Evolutionary conservation across 2,329 filamentous ascomycete genomes (phyloP).

Genomic region (Colletotrichum sp.): DNA sequence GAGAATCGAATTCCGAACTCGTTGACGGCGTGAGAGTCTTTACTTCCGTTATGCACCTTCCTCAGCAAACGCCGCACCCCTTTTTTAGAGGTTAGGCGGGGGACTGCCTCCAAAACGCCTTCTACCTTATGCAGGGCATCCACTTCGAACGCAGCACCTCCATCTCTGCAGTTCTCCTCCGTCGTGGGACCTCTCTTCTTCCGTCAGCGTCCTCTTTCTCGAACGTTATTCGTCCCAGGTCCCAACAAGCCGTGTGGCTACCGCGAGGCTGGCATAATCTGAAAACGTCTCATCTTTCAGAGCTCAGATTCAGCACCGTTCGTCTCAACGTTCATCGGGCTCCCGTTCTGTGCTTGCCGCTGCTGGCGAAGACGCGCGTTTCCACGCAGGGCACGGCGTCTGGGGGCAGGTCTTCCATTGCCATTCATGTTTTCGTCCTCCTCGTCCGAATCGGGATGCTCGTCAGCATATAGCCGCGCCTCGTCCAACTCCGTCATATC

Average conservation of each 20-base stretch:
- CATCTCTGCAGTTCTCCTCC: neutral
- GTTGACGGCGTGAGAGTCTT: conserved; percentile 12
- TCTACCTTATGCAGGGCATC: conserved; percentile 21
- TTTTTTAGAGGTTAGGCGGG: conserved; percentile 1
- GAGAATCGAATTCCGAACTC: conserved; percentile 8
- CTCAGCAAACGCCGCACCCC: conserved; percentile 7
- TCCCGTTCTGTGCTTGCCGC: conserved; percentile 56
- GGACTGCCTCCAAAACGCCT: conserved; percentile 16
- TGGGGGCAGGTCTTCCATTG: conserved; percentile 44
- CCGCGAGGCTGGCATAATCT: neutral
- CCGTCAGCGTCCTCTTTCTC: neutral
- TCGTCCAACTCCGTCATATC: conserved; percentile 88
- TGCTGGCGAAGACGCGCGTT: conserved; percentile 44
- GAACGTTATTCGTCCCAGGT: neutral
- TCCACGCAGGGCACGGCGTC: conserved; percentile 46
- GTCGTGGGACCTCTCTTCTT: neutral
- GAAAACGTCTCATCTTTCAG: conserved; percentile 25
- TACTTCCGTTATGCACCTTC: conserved; percentile 9
- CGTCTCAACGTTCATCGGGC: conserved; percentile 60
- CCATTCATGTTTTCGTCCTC: conserved; percentile 57
- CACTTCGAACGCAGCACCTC: neutral
- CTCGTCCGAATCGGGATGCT: conserved; percentile 62
- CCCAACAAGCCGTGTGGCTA: neutral
- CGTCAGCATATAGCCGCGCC: conserved; percentile 57
- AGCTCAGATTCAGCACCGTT: conserved; percentile 65